Conservation (phyloP, 2,329 filamentous ascomycete species). For the Metarhizium humberi region DNA sequence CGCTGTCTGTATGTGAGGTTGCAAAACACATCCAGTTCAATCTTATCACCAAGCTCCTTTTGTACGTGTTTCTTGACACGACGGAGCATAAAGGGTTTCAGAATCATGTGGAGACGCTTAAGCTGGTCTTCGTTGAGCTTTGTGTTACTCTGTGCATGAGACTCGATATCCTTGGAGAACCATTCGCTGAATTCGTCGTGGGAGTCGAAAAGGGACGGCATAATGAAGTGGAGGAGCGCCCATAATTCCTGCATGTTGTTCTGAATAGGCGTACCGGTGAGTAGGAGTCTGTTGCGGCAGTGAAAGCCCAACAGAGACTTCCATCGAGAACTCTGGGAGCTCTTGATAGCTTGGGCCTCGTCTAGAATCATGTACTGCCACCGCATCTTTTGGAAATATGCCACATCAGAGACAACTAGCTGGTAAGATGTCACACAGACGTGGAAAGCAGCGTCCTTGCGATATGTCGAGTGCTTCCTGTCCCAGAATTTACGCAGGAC, state of each 20-base stretch:
- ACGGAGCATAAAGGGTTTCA: conserved; percentile 98
- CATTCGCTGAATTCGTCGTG: conserved; percentile 90
- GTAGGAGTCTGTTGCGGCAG: conserved; percentile 84
- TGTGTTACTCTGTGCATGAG: conserved; percentile 97
- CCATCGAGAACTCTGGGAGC: conserved; percentile 91
- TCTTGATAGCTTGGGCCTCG: conserved; percentile 98
- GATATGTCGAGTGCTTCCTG: conserved; percentile 93
- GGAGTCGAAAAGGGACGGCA: conserved; percentile 96
- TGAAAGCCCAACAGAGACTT: conserved; percentile 91
- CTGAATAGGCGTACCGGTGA: conserved; percentile 96
- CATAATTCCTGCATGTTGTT: conserved; percentile 99
- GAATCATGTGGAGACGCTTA: conserved; percentile 93
- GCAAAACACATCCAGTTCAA: conserved; percentile 92
- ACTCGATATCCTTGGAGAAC: conserved; percentile 96
- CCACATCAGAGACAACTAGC: conserved; percentile 87
- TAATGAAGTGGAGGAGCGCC: conserved; percentile 97
- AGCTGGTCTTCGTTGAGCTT: conserved; percentile 98
- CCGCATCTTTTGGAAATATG: conserved; percentile 97
- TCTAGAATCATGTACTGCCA: conserved; percentile 99
- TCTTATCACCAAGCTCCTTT: conserved; percentile 98
- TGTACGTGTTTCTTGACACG: conserved; percentile 99
- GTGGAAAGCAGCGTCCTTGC: conserved; percentile 86
- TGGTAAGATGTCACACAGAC: conserved; percentile 96
- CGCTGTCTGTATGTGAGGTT: conserved; percentile 93
- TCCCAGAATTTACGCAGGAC: conserved; percentile 98